Evolutionary conservation across 306 rosid genomes (phyloP), one percentile per base, ranked within the genome.

Genomic region (Quercus cerris): DNA sequence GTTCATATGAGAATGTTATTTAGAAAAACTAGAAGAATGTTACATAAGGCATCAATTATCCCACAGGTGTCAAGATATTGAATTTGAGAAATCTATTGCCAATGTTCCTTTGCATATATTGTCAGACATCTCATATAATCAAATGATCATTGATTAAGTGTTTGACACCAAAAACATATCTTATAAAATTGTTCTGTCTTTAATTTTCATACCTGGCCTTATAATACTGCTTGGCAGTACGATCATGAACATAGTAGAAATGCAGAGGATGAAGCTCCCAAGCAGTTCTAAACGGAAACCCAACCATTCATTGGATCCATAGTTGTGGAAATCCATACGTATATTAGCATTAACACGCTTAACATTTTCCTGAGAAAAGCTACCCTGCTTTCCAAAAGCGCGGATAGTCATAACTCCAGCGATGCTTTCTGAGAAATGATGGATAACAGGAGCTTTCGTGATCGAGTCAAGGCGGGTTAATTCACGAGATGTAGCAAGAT

Each of bases 401-500:
- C 98, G 96, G 62, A 95, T 90, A 0, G 97, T 95, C 97, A 93
- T 89, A 51, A 95, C 97, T 4, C 99, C 99, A 0, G 97, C 85
- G 70, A 95, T 91, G 87, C 97, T 95, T 79, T 95, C 99, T 33
- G 99, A 95, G 87, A 95, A 95, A 78, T 95, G 96, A 79, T 91
- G 98, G 86, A 95, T 95, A 7, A 95, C 89, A 38, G 99, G 99
- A 46, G 99, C 99, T 74, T 95, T 95, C 8, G 99, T 93, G 78
- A 95, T 95, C 18, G 93, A 87, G 80, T 95, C 99, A 8, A 95
- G 84, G 2, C 98, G 95, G 73, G 99, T 93, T 75, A 95, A 75
- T 74, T 95, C 99, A 0, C 99, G 97, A 78, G 99, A 93, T 41
- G 99, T 58, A 57, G 99, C 74, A 30, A 95, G 97, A 79, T 77